Base-by-base conservation (phyloP, 495 filamentous ascomycete genomes). In the Amphirosellinia nigrospora region DNA sequence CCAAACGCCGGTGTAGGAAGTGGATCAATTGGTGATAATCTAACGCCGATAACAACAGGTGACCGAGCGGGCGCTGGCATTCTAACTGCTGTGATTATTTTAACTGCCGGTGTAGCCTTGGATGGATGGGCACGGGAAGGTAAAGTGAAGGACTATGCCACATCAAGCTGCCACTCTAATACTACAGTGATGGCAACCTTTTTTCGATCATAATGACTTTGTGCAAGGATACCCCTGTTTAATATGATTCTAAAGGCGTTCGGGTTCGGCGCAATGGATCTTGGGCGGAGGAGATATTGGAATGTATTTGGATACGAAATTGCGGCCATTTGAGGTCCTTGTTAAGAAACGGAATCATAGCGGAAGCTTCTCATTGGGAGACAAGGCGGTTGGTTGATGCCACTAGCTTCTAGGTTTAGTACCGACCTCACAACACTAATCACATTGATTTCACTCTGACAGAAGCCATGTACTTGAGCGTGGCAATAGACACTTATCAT, bases 1-100 rank as follows among this genome's bases (percentile, higher is more conserved):
- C 86, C 89, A 1, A 80, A 79, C 21, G 89, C 89, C 2, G 89
- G 89, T 30, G 79, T 81, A 6, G 71, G 72, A n/a, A 71, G 66
- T 60, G 71, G 74, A 32, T 72, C 70, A 1, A 73, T 77, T 36
- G 64, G 32, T 21, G 65, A 75, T 15, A 62, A 66, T 8, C 59
- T 78, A 21, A 53, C 75, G 1, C 74, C 75, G 11, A 83, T 90
- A 61, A 87, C 82, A 0, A 80, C 78, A 4, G 84, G 79, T 11
- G 89, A 91, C 63, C 80, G 78, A 6, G 87, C 84, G 0, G 88
- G 87, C 52, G 89, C 89, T 13, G 84, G 83, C 38, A 80, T 90
- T 43, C 61, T 89, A 23, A 90, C 89, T 4, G 78, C 82, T 16
- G 64, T 89, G 13, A 53, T 78, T 16, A 65, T 83, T 1, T 64